Evolutionary conservation across 495 filamentous ascomycete species (phyloP).

Genomic region (Parathielavia appendiculata): DNA sequence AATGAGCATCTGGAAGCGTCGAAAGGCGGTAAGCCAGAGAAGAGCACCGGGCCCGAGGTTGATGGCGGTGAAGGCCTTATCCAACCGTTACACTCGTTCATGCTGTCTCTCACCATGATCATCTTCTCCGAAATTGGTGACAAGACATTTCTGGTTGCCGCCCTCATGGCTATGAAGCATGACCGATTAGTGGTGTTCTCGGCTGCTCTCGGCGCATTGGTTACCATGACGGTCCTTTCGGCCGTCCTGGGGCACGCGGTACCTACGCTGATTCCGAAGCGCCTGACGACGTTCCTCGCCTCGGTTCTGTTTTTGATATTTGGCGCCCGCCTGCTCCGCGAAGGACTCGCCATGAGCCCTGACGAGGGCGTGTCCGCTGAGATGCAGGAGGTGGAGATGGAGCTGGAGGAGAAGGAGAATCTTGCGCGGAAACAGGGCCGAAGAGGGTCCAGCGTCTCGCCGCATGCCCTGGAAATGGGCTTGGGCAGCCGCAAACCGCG

Average conservation of each 20-base stretch:
- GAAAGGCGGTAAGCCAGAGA: conserved; percentile 38
- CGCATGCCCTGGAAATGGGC: conserved; percentile 62
- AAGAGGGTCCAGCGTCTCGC: conserved; percentile 53
- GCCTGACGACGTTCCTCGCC: conserved; percentile 80
- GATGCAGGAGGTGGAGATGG: conserved; percentile 94
- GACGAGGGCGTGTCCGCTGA: conserved; percentile 89
- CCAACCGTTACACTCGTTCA: conserved; percentile 82
- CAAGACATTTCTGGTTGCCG: conserved; percentile 96
- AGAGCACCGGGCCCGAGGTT: conserved; percentile 28
- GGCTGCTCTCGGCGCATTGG: conserved; percentile 83
- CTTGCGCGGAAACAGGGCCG: conserved; percentile 51
- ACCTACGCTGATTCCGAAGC: conserved; percentile 82
- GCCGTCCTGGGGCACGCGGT: conserved; percentile 93
- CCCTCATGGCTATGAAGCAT: conserved; percentile 98
- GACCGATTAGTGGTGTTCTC: conserved; percentile 88
- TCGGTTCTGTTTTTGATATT: conserved; percentile 84
- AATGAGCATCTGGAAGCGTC: conserved; percentile 65
- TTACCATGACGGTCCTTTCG: conserved; percentile 94
- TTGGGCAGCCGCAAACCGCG: conserved; percentile 51
- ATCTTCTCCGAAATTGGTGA: conserved; percentile 95
- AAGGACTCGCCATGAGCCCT: conserved; percentile 80
- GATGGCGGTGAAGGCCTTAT: conserved; percentile 60
- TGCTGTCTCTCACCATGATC: conserved; percentile 95
- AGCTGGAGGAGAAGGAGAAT: conserved; percentile 91
- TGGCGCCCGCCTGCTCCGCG: conserved; percentile 75